phyloP scores from a whole-genome alignment of 1,284 basidiomycete genomes.

The Rhodotorula sp. region DNA sequence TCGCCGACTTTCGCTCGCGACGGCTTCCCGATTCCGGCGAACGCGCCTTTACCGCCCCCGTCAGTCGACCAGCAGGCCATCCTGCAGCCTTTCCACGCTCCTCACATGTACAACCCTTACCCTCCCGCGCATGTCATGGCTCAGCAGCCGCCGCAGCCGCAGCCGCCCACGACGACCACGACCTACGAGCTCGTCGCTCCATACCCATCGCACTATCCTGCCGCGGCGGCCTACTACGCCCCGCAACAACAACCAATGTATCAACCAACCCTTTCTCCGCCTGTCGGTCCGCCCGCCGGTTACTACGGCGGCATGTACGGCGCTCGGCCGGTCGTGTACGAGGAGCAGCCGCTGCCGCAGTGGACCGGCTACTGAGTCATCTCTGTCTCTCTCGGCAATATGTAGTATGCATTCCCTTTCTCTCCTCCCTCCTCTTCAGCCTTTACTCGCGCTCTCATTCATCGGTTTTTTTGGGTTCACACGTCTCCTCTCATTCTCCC shows the following conservation, averaged over 20 bases:
- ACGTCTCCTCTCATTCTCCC: background rate
- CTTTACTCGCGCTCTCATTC: background rate
- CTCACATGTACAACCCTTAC: conserved; percentile 7
- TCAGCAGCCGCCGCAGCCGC: background rate
- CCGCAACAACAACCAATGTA: background rate
- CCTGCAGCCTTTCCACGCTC: background rate
- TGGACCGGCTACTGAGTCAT: conserved; percentile 6
- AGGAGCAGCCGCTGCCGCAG: background rate
- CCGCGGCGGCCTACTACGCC: conserved; percentile 4
- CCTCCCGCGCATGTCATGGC: background rate
- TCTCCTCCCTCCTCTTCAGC: background rate
- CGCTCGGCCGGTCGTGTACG: background rate
- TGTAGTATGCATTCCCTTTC: background rate
- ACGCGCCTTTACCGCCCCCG: background rate
- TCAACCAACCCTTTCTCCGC: background rate
- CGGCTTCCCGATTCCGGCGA: background rate
- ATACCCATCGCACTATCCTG: conserved; percentile 1
- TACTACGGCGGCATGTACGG: background rate
- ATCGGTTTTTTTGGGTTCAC: background rate
- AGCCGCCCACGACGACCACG: background rate
- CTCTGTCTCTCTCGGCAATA: background rate
- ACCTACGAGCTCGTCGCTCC: conserved; percentile 3
- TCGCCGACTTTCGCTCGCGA: background rate
- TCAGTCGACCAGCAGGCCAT: background rate
- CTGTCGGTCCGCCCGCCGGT: background rate